These are phyloP conservation scores for Coemansia sp. DNA, from an alignment of 192 early-diverging fungal genomes.

Conservation along the genomic window DNA sequence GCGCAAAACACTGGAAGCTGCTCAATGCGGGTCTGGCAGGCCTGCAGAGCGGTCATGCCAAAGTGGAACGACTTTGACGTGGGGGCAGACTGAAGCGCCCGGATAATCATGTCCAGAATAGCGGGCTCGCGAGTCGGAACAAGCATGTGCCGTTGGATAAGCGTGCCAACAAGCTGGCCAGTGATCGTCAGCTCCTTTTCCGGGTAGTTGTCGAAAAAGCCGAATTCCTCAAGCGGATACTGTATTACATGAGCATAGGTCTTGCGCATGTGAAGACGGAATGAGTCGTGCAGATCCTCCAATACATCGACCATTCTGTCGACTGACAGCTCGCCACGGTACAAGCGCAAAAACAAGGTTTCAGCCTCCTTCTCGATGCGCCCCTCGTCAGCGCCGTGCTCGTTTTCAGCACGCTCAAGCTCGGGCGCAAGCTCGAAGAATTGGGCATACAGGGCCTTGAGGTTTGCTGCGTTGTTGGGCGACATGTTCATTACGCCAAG, in stretches of 20 bases:
- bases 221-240: conserved; percentile 95
- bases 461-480: conserved; percentile 53
- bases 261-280: conserved; percentile 73
- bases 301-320: conserved; percentile 84
- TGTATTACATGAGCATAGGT: conserved; percentile 89
- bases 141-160: conserved; percentile 89
- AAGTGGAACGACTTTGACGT: conserved; percentile 87
- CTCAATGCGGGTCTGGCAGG: conserved; percentile 79
- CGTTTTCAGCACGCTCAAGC: conserved; percentile 44
- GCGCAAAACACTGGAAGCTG: conserved; percentile 92
- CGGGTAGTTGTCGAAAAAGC: conserved; percentile 92
- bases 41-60: conserved; percentile 81
- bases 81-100: conserved; percentile 78
- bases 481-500: conserved; percentile 41
- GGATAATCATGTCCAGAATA: conserved; percentile 87
- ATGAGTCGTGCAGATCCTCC: conserved; percentile 76
- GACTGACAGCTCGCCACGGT: conserved; percentile 66
- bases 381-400: conserved; percentile 39
- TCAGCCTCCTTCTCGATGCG: conserved; percentile 58
- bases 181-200: conserved; percentile 90
- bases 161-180: conserved; percentile 83
- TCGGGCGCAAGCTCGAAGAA: conserved; percentile 47
- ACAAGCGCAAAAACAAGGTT: conserved; percentile 50
- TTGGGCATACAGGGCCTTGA: conserved; percentile 57
- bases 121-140: conserved; percentile 76